Evolutionary conservation across 2,329 filamentous ascomycete species (phyloP).

Genomic region (Stylonectria norvegica): DNA sequence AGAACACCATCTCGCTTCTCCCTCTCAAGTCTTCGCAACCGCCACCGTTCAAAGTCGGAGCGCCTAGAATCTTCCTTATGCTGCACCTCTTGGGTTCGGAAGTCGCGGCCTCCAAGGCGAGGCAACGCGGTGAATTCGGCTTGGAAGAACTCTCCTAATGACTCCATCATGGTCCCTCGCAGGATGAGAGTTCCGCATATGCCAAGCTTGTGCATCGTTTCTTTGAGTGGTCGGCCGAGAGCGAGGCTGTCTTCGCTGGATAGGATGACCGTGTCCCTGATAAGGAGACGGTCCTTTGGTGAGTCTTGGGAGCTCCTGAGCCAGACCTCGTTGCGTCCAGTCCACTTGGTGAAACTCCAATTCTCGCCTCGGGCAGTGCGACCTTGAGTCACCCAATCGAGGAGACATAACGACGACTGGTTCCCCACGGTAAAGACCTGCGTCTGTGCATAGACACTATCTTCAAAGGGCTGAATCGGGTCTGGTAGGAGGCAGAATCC

Average conservation of each 20-base stretch:
- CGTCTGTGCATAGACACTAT: constrained; percentile 77
- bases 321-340: constrained; percentile 87
- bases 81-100: constrained; percentile 54
- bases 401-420: constrained; percentile 66
- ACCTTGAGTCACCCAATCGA: constrained; percentile 94
- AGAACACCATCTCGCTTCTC: constrained; percentile 62
- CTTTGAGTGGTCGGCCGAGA: constrained; percentile 42
- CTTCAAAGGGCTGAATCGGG: constrained; percentile 85
- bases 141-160: constrained; percentile 70
- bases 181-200: constrained; percentile 84
- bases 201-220: constrained; percentile 70
- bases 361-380: constrained; percentile 80
- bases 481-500: constrained; percentile 75
- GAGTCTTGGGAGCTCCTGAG: constrained; percentile 31
- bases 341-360: constrained; percentile 80
- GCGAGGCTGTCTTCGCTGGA: constrained; percentile 49
- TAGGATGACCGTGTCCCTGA: constrained; percentile 82
- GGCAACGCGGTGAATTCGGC: constrained; percentile 74
- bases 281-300: constrained; percentile 57
- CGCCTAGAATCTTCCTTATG: constrained; percentile 33
- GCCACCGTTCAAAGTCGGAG: constrained; percentile 50
- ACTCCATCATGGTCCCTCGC: constrained; percentile 65
- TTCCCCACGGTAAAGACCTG: constrained; percentile 69
- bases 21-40: constrained; percentile 50
- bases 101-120: constrained; percentile 78